phyloP scores from a whole-genome alignment of 1,284 basidiomycete genomes.

The Cryptococcus amylolentus region DNA sequence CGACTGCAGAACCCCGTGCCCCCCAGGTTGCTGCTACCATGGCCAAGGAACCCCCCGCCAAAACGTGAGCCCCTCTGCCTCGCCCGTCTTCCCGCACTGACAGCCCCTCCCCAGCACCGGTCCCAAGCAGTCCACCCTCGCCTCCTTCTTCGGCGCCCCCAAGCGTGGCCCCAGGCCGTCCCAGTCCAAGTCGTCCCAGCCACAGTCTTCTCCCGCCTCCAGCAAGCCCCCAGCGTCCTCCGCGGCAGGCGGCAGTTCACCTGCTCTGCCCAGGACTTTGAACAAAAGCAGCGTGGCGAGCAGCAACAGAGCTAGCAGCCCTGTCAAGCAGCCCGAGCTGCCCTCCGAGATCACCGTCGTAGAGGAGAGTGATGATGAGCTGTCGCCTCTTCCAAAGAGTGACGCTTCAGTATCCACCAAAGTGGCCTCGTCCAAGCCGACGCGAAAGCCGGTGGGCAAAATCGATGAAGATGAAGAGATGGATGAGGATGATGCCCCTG shows the following conservation, averaged over 20 bases:
- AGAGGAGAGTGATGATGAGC: slow-evolving; percentile 22
- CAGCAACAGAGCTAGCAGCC: slow-evolving; percentile 12
- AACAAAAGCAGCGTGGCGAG: slow-evolving; percentile 15
- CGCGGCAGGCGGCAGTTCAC: slow-evolving; percentile 29
- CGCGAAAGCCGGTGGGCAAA: slow-evolving; percentile 15
- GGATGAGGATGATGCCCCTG: slow-evolving; percentile 28
- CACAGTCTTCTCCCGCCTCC: slow-evolving; percentile 26
- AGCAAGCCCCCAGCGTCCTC: slow-evolving; percentile 25
- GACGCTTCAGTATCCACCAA: slow-evolving; percentile 17
- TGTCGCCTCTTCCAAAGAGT: slow-evolving; percentile 26
- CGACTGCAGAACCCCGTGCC: background rate
- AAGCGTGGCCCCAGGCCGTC: slow-evolving; percentile 23
- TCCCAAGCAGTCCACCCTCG: slow-evolving; percentile 48
- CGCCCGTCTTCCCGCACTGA: background rate
- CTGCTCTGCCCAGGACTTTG: slow-evolving; percentile 14
- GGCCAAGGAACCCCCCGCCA: background rate
- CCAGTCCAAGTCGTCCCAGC: slow-evolving; percentile 10
- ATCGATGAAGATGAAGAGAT: slow-evolving; percentile 22
- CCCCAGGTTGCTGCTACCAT: too few species aligned
- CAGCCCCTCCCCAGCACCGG: slow-evolving; percentile 4
- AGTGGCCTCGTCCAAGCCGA: slow-evolving; percentile 20
- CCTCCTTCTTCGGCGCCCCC: slow-evolving; percentile 49
- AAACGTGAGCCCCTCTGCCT: background rate
- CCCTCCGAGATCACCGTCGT: slow-evolving; percentile 13
- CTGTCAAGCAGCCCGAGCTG: slow-evolving; percentile 16